Base-by-base conservation (phyloP, 2,329 filamentous ascomycete genomes). In the Epichloe gansuensis region DNA sequence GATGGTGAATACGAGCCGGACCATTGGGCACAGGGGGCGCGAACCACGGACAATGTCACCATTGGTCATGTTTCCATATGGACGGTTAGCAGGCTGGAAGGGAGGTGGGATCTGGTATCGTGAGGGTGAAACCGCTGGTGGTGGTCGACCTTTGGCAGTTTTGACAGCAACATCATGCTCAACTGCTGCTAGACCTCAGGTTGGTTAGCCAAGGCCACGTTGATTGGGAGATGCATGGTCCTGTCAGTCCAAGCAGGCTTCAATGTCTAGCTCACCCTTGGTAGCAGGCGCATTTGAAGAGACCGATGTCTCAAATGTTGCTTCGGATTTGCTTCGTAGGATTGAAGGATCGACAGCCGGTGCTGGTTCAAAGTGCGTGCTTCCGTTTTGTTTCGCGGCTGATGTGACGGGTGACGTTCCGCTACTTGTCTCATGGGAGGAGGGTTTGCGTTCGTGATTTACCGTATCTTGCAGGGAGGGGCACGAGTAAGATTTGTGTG, bases 91-190 rank as follows among this genome's bases (percentile, higher is more conserved):
- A 46, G 70, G 70, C 52, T 71, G 66, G 54, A 73, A 73, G 13
- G 69, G 62, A 43, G 71, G 70, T 42, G 71, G 71, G 66, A 74
- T 69, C 54, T 72, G 70, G 59, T 72, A 73, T 57, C 64, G 65
- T 34, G 63, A 61, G 5, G 66, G 63, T 23, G 68, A 64, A 7
- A 67, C 59, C 53, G 62, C 59, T 2, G 66, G 60, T 25, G 62
- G 66, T 28, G 62, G 66, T 52, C 62, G 63, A 54, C 57, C 46
- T 38, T 58, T 61, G 52, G 53, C 50, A 50, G 53, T 58, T 52
- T 53, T 53, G 37, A 50, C 50, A 42, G 46, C 21, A 37, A 15
- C 5, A 5, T 51, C 48, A 17, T 58, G 54, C 13, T 60, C 58
- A 34, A 47, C 58, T 58, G 48, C 38, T 46, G 48, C 42, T 46